Evolutionary conservation across 768 basidiomycete species (phyloP).

Genomic region (Chiua virens): DNA sequence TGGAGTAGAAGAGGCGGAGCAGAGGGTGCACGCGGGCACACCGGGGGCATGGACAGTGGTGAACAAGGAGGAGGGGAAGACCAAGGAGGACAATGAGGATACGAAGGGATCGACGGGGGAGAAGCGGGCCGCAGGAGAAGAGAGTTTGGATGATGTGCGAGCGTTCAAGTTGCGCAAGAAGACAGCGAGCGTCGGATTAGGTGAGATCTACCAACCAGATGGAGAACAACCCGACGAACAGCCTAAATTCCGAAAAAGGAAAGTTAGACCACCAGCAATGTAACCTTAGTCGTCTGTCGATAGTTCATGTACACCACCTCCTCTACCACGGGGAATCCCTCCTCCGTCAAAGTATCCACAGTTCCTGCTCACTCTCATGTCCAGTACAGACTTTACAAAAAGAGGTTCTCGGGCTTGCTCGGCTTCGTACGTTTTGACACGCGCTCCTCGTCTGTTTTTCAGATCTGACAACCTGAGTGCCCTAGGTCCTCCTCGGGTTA

Average conservation of each 20-base stretch:
- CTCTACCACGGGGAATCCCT: no score
- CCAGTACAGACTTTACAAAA: slow-evolving; percentile 64
- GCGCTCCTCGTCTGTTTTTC: not conserved
- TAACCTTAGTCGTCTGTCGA: not conserved
- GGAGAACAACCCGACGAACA: slow-evolving; percentile 7
- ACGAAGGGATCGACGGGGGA: slow-evolving; percentile 14
- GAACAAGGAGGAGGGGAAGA: slow-evolving; percentile 7
- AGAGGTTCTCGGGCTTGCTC: slow-evolving; percentile 62
- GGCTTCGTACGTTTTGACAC: slow-evolving; percentile 46
- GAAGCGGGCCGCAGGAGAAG: slow-evolving; percentile 37
- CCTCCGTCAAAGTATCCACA: no score
- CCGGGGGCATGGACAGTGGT: slow-evolving; percentile 81
- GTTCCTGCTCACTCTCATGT: not conserved
- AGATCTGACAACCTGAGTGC: no score
- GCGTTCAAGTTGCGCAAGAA: slow-evolving; percentile 70
- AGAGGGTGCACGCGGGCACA: slow-evolving; percentile 62
- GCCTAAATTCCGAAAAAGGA: slow-evolving; percentile 23
- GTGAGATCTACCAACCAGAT: slow-evolving; percentile 76
- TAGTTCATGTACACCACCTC: no score
- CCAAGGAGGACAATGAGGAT: not conserved
- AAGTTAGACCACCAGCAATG: not conserved
- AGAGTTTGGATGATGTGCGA: slow-evolving; percentile 54
- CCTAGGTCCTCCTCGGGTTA: slow-evolving; percentile 60
- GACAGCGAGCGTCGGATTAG: slow-evolving; percentile 55
- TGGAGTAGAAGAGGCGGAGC: slow-evolving; percentile 67